Base-by-base conservation (phyloP, 768 basidiomycete species). In the Porpolomopsis calyptriformis region DNA sequence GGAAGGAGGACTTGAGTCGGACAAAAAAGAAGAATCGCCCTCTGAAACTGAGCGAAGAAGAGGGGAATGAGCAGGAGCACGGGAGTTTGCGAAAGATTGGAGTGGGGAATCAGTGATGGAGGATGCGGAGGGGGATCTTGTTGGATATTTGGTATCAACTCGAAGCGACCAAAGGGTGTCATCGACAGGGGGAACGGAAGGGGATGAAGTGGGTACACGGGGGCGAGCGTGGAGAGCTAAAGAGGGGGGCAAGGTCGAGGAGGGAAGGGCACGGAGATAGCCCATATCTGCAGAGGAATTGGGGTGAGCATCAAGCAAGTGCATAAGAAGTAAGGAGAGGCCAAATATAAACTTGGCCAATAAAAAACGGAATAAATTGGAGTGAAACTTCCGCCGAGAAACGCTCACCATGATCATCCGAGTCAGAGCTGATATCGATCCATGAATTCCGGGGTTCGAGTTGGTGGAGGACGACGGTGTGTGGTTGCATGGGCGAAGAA, bases 21-120 rank as follows among this genome's bases (percentile, higher is more conserved):
- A 49, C 62, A 65, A 38, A 54, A 66, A 49, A 61, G 63, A 36
- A 66, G 73, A 33, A 24, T 52, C 51, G 52, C 57, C 59, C 42
- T 69, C 70, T 27, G 66, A 69, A 31, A 60, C 62, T 41, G 67
- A 64, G 50, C 65, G 67, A 31, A 63, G 59, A 19, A 69, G 57
- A 48, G 57, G 57, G 9, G 64, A 60, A 49, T 64, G 68, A 41
- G 42, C 41, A 50, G 46, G 44, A 34, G 23, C 50, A 42, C 20
- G 34, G 45, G 51, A 22, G 18, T 16, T 44, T 8, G 12, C 35
- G 26, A 37, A 19, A 16, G 54, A 36, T 57, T 50, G 18, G 53
- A 25, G 11, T 6, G 52, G 37, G 20, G 50, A 27, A 53, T 48
- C 36, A 45, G 40, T 27, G 55, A 52, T n/a, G 60, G 58, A 12